phyloP scores from a whole-genome alignment of 75 land plant species.

The Pinus albicaulis region DNA sequence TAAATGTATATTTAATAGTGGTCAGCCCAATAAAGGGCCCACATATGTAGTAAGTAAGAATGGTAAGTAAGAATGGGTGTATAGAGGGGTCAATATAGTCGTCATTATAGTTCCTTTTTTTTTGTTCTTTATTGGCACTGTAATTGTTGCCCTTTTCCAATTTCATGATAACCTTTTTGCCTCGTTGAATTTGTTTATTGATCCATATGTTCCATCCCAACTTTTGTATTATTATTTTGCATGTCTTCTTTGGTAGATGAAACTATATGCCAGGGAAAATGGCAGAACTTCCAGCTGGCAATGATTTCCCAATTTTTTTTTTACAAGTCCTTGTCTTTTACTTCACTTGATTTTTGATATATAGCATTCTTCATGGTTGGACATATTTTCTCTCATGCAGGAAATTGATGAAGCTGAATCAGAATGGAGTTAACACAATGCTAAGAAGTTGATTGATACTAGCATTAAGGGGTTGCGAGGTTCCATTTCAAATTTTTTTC shows the following conservation, averaged over 20 bases:
- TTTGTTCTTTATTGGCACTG: too few species aligned
- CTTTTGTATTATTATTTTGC: too few species aligned
- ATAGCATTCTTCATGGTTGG: neutral
- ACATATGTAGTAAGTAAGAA: too few species aligned
- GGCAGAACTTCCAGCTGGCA: neutral
- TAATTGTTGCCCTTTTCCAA: too few species aligned
- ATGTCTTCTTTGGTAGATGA: neutral
- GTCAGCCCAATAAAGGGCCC: too few species aligned
- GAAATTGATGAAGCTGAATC: slow-evolving; percentile 98
- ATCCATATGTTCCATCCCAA: too few species aligned
- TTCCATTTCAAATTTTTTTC: slow-evolving; percentile 84
- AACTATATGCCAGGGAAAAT: neutral
- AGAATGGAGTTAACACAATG: slow-evolving; percentile 98
- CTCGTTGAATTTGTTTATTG: neutral
- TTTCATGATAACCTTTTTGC: neutral
- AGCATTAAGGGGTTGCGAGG: slow-evolving; percentile 69
- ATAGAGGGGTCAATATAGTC: too few species aligned
- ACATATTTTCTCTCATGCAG: slow-evolving; percentile 30
- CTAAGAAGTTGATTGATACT: slow-evolving; percentile 92
- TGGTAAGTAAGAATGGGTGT: too few species aligned
- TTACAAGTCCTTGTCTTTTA: neutral
- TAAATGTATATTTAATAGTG: too few species aligned
- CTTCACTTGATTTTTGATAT: neutral
- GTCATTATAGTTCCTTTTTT: too few species aligned
- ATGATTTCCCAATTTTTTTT: neutral